Percentiles rank a stretch among this genome's conserved stretches.
phyloP scores from a whole-genome alignment of 73 alveolate species.

The Paramecium sexaurelia region DNA sequence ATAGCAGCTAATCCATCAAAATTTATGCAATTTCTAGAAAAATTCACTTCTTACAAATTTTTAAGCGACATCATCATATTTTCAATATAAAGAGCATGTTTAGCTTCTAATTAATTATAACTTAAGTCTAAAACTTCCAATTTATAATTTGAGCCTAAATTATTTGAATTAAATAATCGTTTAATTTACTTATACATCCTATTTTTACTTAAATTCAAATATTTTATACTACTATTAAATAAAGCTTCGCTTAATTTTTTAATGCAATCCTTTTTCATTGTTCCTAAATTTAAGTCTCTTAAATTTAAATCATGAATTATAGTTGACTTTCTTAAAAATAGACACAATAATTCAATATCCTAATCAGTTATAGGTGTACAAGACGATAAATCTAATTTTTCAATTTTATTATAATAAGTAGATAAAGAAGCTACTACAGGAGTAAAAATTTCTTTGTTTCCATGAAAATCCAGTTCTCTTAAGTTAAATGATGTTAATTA shows the following conservation, averaged over 20 bases:
- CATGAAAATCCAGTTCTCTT: slow-evolving; percentile 54
- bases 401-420: slow-evolving; percentile 42
- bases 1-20: slow-evolving; percentile 14
- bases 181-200: slow-evolving; percentile 35
- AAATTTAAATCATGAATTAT: slow-evolving; percentile 21
- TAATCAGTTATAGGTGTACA: slow-evolving; percentile 26
- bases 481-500: slow-evolving; percentile 41
- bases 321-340: slow-evolving; percentile 17
- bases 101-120: slow-evolving; percentile 24
- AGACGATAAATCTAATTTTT: neutral
- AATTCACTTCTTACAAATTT: neutral
- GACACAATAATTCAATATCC: slow-evolving; percentile 8
- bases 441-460: slow-evolving; percentile 20
- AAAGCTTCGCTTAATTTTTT: slow-evolving; percentile 44
- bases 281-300: slow-evolving; percentile 48
- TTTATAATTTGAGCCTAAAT: slow-evolving; percentile 23
- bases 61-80: neutral
- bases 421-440: slow-evolving; percentile 13
- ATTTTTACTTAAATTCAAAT: slow-evolving; percentile 35
- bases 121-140: slow-evolving; percentile 32
- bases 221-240: slow-evolving; percentile 17
- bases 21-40: slow-evolving; percentile 9
- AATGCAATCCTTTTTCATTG: neutral
- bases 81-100: slow-evolving; percentile 24
- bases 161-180: neutral